Base-by-base conservation (phyloP, 495 filamentous ascomycete species). In the Penicillium turbatum region DNA sequence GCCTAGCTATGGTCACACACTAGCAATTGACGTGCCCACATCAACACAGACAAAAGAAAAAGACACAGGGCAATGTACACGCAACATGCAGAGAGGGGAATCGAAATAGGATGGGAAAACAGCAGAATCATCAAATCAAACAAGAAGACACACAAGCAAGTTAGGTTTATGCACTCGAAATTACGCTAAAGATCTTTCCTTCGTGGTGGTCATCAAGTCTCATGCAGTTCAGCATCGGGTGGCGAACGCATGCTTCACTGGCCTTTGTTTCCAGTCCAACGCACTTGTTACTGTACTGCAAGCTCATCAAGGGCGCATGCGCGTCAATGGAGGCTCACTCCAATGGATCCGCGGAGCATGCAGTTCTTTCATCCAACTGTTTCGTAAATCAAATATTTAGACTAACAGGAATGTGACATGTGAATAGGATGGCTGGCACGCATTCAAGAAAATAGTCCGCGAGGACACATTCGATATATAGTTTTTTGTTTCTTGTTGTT, bases 321-420 rank as follows among this genome's bases (percentile, higher is more conserved):
- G 48, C 49, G 29, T 29, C 38, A 30, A 12, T 4, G 17, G 44
- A 42, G 48, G 21, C 31, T 52, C 41, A 16, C 51, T 17, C 42
- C 17, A 15, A 48, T 44, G 32, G 44, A 54, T 71, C 74, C 68
- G 73, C 57, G 72, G 72, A 71, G 71, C 72, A 63, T 60, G 60
- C 53, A 59, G 63, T 47, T 66, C 57, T 64, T 62, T 60, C 51
- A 69, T 63, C 54, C 61, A 47, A 66, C 61, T 71, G 64, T 73
- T 51, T 66, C 67, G 70, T 68, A 59, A 67, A 59, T 45, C 41
- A 53, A 35, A 51, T 24, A 57, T 48, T 57, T 51, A 50, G 38
- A 52, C 6, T 2, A 35, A 51, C 9, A 27, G 19, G 43, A 62
- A 56, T 38, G 11, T 53, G 30, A 11, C 15, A 30, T 38, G 10